Conservation (phyloP, 2,329 filamentous ascomycete species). For the Metarhizium brunneum region DNA sequence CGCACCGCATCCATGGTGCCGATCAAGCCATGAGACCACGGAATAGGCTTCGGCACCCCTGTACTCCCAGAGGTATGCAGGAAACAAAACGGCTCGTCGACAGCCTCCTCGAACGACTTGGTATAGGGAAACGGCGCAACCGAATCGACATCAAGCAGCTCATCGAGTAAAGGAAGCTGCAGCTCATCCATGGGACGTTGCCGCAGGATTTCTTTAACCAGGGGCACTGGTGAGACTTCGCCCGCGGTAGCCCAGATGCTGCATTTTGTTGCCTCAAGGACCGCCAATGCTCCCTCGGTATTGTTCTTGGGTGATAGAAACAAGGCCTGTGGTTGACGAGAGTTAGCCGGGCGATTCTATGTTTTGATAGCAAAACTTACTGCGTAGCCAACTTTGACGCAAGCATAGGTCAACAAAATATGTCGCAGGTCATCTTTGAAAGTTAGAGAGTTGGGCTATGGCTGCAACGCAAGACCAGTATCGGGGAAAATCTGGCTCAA, state of each 20-base stretch:
- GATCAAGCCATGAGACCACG: constrained; percentile 21
- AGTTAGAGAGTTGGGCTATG: background rate
- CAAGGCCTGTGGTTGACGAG: constrained; percentile 14
- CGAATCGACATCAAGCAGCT: constrained; percentile 14
- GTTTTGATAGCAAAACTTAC: background rate
- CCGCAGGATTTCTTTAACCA: constrained; percentile 10
- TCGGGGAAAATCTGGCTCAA: background rate
- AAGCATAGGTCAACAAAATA: constrained; percentile 19
- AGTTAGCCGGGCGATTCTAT: background rate
- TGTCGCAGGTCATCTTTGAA: constrained; percentile 20
- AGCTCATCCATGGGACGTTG: constrained; percentile 18
- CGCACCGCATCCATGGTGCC: constrained; percentile 27
- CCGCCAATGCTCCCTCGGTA: constrained; percentile 19
- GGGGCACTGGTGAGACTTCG: constrained; percentile 9
- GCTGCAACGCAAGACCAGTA: background rate
- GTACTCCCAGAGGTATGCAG: constrained; percentile 34
- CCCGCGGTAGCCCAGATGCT: constrained; percentile 19
- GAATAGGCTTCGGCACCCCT: constrained; percentile 31
- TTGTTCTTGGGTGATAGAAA: constrained; percentile 26
- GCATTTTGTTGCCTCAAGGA: constrained; percentile 23
- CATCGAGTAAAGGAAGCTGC: constrained; percentile 17
- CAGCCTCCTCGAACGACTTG: constrained; percentile 22
- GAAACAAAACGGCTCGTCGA: constrained; percentile 25
- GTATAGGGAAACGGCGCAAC: constrained; percentile 17
- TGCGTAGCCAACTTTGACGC: constrained; percentile 9